Evolutionary conservation across 2,329 filamentous ascomycete species (phyloP).

Genomic region (Talaromyces sp.): DNA sequence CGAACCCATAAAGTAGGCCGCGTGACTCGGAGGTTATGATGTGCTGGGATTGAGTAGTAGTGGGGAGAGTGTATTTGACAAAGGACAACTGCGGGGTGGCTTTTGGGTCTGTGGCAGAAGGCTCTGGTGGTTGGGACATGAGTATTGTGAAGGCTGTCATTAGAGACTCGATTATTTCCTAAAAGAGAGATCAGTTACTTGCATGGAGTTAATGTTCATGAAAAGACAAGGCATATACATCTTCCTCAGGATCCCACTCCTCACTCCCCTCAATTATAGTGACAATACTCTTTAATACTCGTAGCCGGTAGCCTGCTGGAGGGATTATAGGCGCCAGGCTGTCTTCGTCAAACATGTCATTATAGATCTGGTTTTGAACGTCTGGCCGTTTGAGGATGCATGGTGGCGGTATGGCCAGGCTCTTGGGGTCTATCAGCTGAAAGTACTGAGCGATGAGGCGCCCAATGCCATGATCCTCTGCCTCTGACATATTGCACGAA

Average conservation of each 20-base stretch:
- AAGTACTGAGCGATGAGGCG: conserved; percentile 64
- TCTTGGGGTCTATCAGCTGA: conserved; percentile 61
- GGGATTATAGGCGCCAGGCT: conserved; percentile 51
- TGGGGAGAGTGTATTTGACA: conserved; percentile 62
- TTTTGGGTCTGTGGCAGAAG: conserved; percentile 52
- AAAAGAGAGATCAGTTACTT: neutral
- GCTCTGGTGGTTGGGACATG: conserved; percentile 54
- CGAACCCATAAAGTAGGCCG: conserved; percentile 53
- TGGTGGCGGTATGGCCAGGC: conserved; percentile 59
- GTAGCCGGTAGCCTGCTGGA: conserved; percentile 63
- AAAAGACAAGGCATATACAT: conserved; percentile 55
- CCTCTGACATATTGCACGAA: neutral
- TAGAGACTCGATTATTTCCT: conserved; percentile 82
- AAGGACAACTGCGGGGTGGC: conserved; percentile 64
- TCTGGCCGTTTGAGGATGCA: conserved; percentile 53
- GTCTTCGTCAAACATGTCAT: conserved; percentile 60
- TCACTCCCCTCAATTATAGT: conserved; percentile 64
- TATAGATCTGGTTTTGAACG: conserved; percentile 64
- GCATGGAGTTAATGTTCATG: neutral
- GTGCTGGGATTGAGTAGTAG: conserved; percentile 20
- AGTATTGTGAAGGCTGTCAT: conserved; percentile 64
- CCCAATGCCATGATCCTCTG: neutral
- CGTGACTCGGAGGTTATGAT: conserved; percentile 48
- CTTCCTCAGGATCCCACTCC: conserved; percentile 72
- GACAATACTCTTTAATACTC: conserved; percentile 69